Evolutionary conservation across 176 grass and related monocot species (phyloP).

Genomic region (Rhynchospora breviuscula): DNA sequence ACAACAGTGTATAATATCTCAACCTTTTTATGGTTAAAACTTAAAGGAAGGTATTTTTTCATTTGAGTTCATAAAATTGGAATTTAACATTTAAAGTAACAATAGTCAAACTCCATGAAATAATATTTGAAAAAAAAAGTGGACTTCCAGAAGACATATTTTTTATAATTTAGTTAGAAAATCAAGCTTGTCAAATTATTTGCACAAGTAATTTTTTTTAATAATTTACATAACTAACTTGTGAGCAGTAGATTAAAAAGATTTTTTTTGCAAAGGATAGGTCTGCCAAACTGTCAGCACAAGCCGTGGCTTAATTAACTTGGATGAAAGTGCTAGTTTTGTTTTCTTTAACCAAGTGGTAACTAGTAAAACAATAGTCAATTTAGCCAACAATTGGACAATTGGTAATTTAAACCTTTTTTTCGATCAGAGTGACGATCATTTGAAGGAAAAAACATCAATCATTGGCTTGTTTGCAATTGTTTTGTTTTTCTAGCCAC

Average conservation of each 20-base stretch:
- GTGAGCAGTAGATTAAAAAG: neutral
- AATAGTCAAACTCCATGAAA: neutral
- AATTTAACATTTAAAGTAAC: neutral
- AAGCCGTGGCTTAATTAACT: neutral
- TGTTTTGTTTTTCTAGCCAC: neutral
- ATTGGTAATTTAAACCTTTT: neutral
- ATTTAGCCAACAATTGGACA: neutral
- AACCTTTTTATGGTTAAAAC: too few relatives aligned
- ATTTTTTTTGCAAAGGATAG: neutral
- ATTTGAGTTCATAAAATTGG: neutral
- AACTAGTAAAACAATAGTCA: neutral
- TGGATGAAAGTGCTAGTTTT: neutral
- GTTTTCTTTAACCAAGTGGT: constrained; percentile 1
- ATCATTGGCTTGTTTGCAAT: constrained; percentile 10
- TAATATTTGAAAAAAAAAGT: neutral
- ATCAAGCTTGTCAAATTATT: neutral
- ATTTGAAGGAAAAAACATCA: neutral
- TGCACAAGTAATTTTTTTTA: neutral
- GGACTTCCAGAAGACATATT: neutral
- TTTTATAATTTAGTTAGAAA: neutral
- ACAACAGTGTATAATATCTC: neutral
- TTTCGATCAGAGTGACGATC: constrained; percentile 1
- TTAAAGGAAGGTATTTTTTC: too few relatives aligned
- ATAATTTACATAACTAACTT: neutral
- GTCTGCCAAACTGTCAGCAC: neutral